A percentile compares a stretch with the other conserved stretches of the same genome.
phyloP scores from a whole-genome alignment of 768 basidiomycete species.

The Suillus occidentalis region DNA sequence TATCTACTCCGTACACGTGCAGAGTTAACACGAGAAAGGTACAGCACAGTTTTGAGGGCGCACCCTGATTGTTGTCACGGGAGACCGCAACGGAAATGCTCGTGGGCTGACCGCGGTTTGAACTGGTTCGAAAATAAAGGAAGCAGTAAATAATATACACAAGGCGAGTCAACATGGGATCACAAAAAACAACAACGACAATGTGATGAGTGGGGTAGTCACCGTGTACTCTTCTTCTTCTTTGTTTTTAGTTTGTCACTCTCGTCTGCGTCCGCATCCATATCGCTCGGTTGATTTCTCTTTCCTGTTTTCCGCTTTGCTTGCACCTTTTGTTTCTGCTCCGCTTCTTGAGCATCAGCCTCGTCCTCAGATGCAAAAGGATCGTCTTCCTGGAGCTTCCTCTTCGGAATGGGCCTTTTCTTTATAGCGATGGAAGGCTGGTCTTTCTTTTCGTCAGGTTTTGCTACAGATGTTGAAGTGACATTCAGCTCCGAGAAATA shows the following conservation, averaged over 20 bases:
- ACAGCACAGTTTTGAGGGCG: not conserved
- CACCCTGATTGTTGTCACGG: slow-evolving; percentile 3
- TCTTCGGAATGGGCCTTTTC: slow-evolving; percentile 47
- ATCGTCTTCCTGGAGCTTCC: slow-evolving; percentile 44
- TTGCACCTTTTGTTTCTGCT: slow-evolving; percentile 1
- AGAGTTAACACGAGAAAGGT: not conserved
- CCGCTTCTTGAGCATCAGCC: slow-evolving; percentile 11
- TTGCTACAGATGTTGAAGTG: slow-evolving; percentile 17
- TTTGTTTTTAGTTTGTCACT: not conserved
- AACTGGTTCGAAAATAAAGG: slow-evolving; percentile 2
- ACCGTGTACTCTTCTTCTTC: slow-evolving; percentile 2
- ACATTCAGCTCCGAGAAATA: slow-evolving; percentile 52
- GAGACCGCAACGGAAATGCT: slow-evolving; percentile 1
- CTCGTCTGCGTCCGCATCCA: not conserved
- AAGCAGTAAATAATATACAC: not conserved
- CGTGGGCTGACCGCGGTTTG: not conserved
- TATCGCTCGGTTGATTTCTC: not conserved
- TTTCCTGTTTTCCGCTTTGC: not conserved
- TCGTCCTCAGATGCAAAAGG: slow-evolving; percentile 60
- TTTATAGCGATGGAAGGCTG: slow-evolving; percentile 27
- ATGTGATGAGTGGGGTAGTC: not conserved
- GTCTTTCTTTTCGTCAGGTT: slow-evolving; percentile 21
- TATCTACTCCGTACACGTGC: slow-evolving; percentile 5
- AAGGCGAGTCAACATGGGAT: not conserved
- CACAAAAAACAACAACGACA: not conserved